Evolutionary conservation across 768 basidiomycete genomes (phyloP).

Genomic region (Dioszegia aurantiaca): DNA sequence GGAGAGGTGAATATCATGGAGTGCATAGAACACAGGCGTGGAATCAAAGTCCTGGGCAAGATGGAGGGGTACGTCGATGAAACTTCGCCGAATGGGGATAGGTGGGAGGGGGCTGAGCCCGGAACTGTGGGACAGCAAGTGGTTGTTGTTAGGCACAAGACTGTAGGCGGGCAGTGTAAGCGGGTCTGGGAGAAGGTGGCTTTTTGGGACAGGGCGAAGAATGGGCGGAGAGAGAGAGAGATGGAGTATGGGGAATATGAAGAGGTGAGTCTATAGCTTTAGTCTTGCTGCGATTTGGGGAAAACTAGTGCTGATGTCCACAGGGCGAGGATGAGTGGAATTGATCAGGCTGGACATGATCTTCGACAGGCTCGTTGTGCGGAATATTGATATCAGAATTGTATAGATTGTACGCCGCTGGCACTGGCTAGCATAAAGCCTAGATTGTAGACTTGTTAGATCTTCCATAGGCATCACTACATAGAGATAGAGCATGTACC

Average conservation of each 20-base stretch:
- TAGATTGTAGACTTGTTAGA: no score
- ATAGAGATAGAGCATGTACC: no score
- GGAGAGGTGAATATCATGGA: not conserved
- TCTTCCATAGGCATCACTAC: no score
- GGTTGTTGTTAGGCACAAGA: not conserved
- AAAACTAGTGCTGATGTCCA: no score
- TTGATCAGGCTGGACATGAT: not conserved
- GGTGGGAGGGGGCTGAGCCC: not conserved
- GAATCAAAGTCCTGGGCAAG: not conserved
- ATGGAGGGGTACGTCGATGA: not conserved
- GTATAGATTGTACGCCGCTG: no score
- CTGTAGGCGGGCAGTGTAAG: not conserved
- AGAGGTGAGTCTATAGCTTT: no score
- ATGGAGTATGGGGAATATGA: no score
- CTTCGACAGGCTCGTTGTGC: no score
- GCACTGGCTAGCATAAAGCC: no score
- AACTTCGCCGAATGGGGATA: not conserved
- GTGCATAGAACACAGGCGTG: not conserved
- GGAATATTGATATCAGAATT: no score
- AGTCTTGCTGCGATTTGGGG: no score
- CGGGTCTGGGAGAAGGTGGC: constrained; percentile 2
- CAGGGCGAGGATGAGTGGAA: no score
- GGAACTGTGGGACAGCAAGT: not conserved
- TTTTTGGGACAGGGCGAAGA: not conserved
- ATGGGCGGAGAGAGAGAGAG: not conserved